Base-by-base conservation (phyloP, 257 asterid genomes). In the Nicotiana otophora region DNA sequence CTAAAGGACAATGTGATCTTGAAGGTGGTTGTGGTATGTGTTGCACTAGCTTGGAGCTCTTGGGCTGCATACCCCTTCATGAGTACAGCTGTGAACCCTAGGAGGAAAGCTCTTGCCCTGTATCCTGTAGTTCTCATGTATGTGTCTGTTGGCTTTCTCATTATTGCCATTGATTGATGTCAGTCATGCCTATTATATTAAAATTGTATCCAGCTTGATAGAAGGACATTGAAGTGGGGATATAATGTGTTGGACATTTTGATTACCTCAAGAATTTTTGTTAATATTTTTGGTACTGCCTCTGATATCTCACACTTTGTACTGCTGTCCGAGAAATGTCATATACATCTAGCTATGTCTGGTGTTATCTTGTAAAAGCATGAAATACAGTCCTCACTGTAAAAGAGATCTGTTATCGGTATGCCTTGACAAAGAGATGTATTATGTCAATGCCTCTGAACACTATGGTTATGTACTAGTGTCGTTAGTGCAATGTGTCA, bases 21-120 rank as follows among this genome's bases (percentile, higher is more conserved):
- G 17, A 96, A 96, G 89, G 83, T 90, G 65, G 93, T 90, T 26
- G 94, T 96, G 79, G 99, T 94, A 0, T 90, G 87, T 34, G 90
- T 96, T 74, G 88, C 99, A 42, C 78, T 96, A 82, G 95, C 97
- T 10, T 96, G 98, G 99, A 96, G 98, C 89, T 94, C 97, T 19
- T 96, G 98, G 99, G 99, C 98, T 23, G 99, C 99, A 69, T 96
- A 96, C 84, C 99, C 99, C 14, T 94, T 96, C 94, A 96, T 94
- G 94, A 96, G 98, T 81, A 92, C 93, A 5, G 97, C 97, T 23
- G 98, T 94, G 26, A 91, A 92, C 83, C 97, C 98, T 0, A 85
- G 88, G 82, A 92, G 99, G 87, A 96, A 94, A 88, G 98, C 99
- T 82, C 97, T 96, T 30, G 98, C 98, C 15, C 88, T 96, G 10